These are phyloP conservation scores for Verticillium nonalfalfae DNA, from an alignment of 2,329 filamentous ascomycete species.

Conservation along the genomic window DNA sequence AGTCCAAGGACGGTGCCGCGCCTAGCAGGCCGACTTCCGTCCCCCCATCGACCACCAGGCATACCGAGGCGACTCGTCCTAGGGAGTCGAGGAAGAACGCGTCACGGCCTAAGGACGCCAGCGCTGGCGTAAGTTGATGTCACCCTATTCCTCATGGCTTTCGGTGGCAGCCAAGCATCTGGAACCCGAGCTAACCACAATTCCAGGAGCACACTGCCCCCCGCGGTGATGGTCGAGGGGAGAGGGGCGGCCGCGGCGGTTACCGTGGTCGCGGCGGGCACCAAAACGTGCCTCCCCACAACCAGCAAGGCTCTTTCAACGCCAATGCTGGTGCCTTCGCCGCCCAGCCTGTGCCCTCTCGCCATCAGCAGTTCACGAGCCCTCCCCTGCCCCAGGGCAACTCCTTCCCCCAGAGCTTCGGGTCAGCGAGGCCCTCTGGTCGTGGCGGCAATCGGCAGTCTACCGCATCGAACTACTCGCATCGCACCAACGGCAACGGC, in stretches of 20 bases:
- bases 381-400: conserved; percentile 33
- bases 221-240: conserved; percentile 28
- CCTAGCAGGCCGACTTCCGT: conserved; percentile 27
- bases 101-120: neutral
- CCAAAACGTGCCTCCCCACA: conserved; percentile 23
- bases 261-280: conserved; percentile 40
- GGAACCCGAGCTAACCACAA: conserved; percentile 4
- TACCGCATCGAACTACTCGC: conserved; percentile 17
- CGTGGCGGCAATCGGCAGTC: conserved; percentile 4
- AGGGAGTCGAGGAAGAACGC: conserved; percentile 41
- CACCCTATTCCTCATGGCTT: neutral
- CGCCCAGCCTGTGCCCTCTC: conserved; percentile 18
- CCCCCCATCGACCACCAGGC: conserved; percentile 15
- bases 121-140: neutral
- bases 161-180: neutral
- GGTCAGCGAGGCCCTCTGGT: conserved; percentile 8
- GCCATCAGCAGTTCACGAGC: conserved; percentile 30
- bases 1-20: conserved; percentile 27
- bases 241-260: conserved; percentile 33
- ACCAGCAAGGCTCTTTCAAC: conserved; percentile 23
- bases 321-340: conserved; percentile 25
- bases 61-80: conserved; percentile 12
- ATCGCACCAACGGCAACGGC: conserved; percentile 1
- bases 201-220: conserved; percentile 18
- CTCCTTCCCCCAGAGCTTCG: conserved; percentile 6